These are phyloP conservation scores for Penicillium brasilianum DNA, from an alignment of 2,329 filamentous ascomycete genomes.

Conservation along the genomic window DNA sequence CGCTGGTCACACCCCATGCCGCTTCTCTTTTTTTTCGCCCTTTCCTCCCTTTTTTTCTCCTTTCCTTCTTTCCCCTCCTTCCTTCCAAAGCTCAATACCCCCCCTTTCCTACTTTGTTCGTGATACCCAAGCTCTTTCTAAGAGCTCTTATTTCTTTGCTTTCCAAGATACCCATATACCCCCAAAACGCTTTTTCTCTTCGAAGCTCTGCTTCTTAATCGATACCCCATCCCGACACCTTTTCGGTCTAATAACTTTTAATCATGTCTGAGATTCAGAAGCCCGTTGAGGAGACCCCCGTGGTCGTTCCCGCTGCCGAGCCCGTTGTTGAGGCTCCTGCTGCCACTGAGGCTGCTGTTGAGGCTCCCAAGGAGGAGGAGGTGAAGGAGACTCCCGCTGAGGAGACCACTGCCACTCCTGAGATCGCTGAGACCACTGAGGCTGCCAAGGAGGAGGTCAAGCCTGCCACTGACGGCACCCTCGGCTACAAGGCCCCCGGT, in stretches of 20 bases:
- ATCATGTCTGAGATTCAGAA: constrained; percentile 37
- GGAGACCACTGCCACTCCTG: constrained; percentile 57
- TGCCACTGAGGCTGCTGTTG: constrained; percentile 20
- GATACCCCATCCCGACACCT: constrained; percentile 24
- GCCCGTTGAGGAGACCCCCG: constrained; percentile 30
- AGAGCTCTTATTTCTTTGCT: constrained; percentile 36
- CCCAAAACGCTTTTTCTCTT: constrained; percentile 21
- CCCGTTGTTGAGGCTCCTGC: constrained; percentile 19
- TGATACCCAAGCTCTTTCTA: constrained; percentile 34
- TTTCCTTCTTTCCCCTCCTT: constrained; percentile 18
- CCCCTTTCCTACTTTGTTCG: constrained; percentile 29
- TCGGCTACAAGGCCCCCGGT: constrained; percentile 89
- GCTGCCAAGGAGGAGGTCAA: constrained; percentile 55
- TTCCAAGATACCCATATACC: constrained; percentile 27
- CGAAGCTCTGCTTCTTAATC: constrained; percentile 33
- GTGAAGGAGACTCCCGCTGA: constrained; percentile 64
- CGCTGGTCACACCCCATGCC: constrained; percentile 19
- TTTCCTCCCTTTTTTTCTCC: constrained; percentile 28
- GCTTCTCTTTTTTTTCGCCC: constrained; percentile 30
- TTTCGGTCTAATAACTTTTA: constrained; percentile 31
- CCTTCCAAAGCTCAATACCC: constrained; percentile 28
- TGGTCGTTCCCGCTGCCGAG: constrained; percentile 12
- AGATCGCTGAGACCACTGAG: constrained; percentile 10
- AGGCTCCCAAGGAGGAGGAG: constrained; percentile 25
- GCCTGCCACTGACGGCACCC: constrained; percentile 79